Evolutionary conservation across 179 eudicot species (phyloP).

Genomic region (Amaranthus tricolor): DNA sequence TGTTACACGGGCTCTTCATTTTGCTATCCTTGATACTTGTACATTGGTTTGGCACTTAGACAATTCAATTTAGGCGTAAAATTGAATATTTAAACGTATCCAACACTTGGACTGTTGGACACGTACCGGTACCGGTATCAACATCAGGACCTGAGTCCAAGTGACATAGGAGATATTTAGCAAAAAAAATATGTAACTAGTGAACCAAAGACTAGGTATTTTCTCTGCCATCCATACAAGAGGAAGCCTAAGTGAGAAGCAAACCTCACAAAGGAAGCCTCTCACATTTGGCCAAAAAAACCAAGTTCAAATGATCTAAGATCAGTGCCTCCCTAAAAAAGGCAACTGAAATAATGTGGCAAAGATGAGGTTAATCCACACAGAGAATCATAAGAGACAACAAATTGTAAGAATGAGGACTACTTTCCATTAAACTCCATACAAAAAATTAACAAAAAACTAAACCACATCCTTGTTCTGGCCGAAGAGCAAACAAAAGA

Average conservation of each 20-base stretch:
- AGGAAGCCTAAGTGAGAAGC: slow-evolving; percentile 70
- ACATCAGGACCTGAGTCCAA: too few species aligned
- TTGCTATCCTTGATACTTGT: too few species aligned
- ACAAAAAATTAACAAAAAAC: slow-evolving; percentile 47
- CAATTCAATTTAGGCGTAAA: too few species aligned
- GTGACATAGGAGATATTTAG: slow-evolving; percentile 1
- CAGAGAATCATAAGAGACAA: slow-evolving; percentile 27
- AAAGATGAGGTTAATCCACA: slow-evolving; percentile 29
- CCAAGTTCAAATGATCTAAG: slow-evolving; percentile 38
- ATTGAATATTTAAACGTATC: too few species aligned
- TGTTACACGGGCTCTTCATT: too few species aligned
- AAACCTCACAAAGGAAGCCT: slow-evolving; percentile 76
- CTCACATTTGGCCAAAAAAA: slow-evolving; percentile 57
- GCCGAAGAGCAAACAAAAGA: slow-evolving; percentile 12
- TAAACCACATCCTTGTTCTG: slow-evolving; percentile 44
- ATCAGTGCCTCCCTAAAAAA: slow-evolving; percentile 42
- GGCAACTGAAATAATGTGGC: slow-evolving; percentile 41
- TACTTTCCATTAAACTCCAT: slow-evolving; percentile 33
- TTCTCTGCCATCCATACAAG: slow-evolving; percentile 21
- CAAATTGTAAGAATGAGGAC: slow-evolving; percentile 21
- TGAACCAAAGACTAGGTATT: background rate
- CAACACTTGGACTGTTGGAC: too few species aligned
- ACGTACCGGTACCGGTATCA: too few species aligned
- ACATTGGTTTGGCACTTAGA: too few species aligned
- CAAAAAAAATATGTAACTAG: background rate